These are phyloP conservation scores for Lepidium africanum DNA, from an alignment of 345 rosid species.

Conservation along the genomic window DNA sequence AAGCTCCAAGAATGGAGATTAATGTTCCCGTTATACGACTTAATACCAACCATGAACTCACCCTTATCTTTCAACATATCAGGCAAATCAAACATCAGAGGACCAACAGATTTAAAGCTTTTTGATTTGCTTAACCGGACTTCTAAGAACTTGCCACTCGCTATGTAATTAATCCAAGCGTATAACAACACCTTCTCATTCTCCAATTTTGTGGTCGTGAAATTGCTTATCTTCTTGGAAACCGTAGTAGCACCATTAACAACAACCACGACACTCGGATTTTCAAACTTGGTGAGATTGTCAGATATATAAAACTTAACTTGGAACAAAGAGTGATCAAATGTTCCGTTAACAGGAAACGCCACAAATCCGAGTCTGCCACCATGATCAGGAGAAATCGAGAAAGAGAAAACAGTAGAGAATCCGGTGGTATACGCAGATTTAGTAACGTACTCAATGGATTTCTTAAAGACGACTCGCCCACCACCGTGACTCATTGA, in stretches of 20 bases:
- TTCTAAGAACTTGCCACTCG: constrained; percentile 52
- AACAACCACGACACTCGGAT: constrained; percentile 46
- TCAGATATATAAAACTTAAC: constrained; percentile 44
- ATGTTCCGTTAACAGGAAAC: constrained; percentile 39
- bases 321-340: constrained; percentile 25
- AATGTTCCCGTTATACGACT: constrained; percentile 50
- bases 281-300: constrained; percentile 25
- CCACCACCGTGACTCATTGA: constrained; percentile 47
- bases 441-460: constrained; percentile 54
- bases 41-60: constrained; percentile 52
- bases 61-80: constrained; percentile 37
- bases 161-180: constrained; percentile 65
- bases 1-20: constrained; percentile 64
- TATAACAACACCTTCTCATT: constrained; percentile 34
- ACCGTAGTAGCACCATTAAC: constrained; percentile 39
- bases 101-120: constrained; percentile 34
- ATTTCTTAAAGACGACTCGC: constrained; percentile 51
- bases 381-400: constrained; percentile 35
- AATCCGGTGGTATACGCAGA: constrained; percentile 42
- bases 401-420: constrained; percentile 58
- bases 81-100: constrained; percentile 42
- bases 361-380: constrained; percentile 62
- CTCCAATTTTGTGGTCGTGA: constrained; percentile 34
- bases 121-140: constrained; percentile 49
- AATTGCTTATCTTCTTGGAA: constrained; percentile 35